Evolutionary conservation across 306 rosid genomes (phyloP), one percentile per base, ranked within the genome.

Genomic region (Cucurbita maxima): DNA sequence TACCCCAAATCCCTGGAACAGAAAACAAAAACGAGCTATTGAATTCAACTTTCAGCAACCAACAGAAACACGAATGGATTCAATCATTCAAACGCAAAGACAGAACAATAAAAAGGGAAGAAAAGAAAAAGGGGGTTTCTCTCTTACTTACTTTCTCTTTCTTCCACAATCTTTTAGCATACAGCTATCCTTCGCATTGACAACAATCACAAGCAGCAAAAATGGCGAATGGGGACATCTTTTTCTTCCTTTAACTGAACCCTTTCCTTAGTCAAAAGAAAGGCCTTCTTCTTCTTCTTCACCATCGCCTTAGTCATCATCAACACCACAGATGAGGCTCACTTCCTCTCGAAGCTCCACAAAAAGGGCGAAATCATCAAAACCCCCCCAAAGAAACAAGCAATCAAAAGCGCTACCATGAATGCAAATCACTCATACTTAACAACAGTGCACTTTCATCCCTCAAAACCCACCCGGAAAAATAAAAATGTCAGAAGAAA

Each of bases 261-360:
- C 51, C 78, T 66, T 68, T 81, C 84, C 38, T 74, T 77, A 83
- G 91, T 87, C 88, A 81, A 84, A 82, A 81, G 81, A 82, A 74
- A 36, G 7, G 19, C 37, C 53, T 82, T 79, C 68, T 74, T 83
- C 71, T 44, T 74, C 66, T 69, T 69, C 77, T 55, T 79, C 79
- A 75, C 63, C 78, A 76, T 53, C 79, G 79, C 81, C 77, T 19
- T 73, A 66, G 54, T 60, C 74, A 71, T 60, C 19, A 67, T 68
- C 73, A 68, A 36, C 6, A 68, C 19, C 68, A 61, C 55, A 58
- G 76, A 75, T 78, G 44, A 79, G 44, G 76, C 77, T 73, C 72
- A 41, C 83, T 78, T 81, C 79, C 69, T 66, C 76, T 58, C 78
- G 67, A 80, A 81, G 77, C 87, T 81, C 78, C 58, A 14, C 19